phyloP scores from a whole-genome alignment of 495 filamentous ascomycete genomes.

The Talaromyces thailandensis region DNA sequence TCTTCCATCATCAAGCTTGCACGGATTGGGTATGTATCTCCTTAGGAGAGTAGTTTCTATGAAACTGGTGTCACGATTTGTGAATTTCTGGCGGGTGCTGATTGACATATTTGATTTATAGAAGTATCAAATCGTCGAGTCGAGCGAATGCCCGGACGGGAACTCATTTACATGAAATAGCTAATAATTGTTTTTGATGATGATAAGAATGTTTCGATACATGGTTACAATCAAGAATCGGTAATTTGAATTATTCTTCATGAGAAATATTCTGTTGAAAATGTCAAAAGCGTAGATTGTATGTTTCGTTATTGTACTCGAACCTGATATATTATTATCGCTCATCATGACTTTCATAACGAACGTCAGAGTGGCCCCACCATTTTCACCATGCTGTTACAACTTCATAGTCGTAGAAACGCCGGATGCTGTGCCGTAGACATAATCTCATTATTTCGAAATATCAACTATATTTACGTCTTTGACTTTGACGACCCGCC shows the following conservation, averaged over 20 bases:
- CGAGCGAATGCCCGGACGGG: background rate
- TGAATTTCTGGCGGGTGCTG: conserved; percentile 1
- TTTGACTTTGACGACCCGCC: background rate
- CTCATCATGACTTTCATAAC: background rate
- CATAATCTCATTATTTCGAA: background rate
- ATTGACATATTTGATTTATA: background rate
- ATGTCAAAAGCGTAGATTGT: no score
- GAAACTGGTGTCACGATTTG: conserved; percentile 2
- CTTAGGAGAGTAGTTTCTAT: background rate
- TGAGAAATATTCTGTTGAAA: no score
- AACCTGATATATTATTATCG: no score
- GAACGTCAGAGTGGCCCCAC: background rate
- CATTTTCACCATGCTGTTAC: background rate
- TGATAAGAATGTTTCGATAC: no score
- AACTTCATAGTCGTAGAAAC: background rate
- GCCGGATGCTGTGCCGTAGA: background rate
- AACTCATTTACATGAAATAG: no score
- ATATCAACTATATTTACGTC: background rate
- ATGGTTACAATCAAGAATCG: no score
- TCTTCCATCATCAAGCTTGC: background rate
- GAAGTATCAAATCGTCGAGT: background rate
- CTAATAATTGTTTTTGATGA: no score
- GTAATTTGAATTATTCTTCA: no score
- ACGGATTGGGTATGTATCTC: background rate
- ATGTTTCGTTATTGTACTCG: no score